Evolutionary conservation across 345 rosid genomes (phyloP).

Genomic region (Boechera divaricarpa): DNA sequence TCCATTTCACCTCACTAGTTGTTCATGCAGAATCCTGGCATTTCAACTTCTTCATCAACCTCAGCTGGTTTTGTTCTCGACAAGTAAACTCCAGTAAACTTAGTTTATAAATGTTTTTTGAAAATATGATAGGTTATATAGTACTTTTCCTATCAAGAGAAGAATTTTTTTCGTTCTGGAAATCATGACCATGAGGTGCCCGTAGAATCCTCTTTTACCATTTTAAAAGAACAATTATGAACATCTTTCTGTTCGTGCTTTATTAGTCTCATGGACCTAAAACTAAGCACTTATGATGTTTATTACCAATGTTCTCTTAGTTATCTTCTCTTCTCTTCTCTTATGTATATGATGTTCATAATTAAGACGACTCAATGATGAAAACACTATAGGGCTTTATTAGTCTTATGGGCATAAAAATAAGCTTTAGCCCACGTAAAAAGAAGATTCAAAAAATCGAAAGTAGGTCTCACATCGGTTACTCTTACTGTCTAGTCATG

Average conservation of each 20-base stretch:
- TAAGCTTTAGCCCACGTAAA: too few relatives aligned
- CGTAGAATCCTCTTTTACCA: conserved; percentile 36
- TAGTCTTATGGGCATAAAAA: too few relatives aligned
- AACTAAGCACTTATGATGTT: too few relatives aligned
- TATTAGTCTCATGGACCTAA: too few relatives aligned
- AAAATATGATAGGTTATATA: not conserved
- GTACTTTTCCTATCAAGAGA: conserved; percentile 7
- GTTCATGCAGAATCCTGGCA: conserved; percentile 51
- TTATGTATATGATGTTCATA: too few relatives aligned
- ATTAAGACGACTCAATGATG: too few relatives aligned
- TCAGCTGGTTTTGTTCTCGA: conserved; percentile 73
- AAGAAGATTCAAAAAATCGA: too few relatives aligned
- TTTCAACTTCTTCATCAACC: conserved; percentile 56
- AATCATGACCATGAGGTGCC: conserved; percentile 31
- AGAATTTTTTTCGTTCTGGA: conserved; percentile 15
- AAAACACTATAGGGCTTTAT: too few relatives aligned
- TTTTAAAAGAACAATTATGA: conserved; percentile 35
- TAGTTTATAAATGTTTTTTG: conserved; percentile 20
- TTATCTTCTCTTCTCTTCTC: too few relatives aligned
- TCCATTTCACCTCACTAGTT: conserved; percentile 1
- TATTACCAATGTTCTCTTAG: too few relatives aligned
- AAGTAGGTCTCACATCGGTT: too few relatives aligned
- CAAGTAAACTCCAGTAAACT: conserved; percentile 60
- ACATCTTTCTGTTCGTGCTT: conserved; percentile 43
- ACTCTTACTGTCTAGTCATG: too few relatives aligned